phyloP scores from a whole-genome alignment of 2,329 filamentous ascomycete genomes.

The Colletotrichum eremochloae region DNA sequence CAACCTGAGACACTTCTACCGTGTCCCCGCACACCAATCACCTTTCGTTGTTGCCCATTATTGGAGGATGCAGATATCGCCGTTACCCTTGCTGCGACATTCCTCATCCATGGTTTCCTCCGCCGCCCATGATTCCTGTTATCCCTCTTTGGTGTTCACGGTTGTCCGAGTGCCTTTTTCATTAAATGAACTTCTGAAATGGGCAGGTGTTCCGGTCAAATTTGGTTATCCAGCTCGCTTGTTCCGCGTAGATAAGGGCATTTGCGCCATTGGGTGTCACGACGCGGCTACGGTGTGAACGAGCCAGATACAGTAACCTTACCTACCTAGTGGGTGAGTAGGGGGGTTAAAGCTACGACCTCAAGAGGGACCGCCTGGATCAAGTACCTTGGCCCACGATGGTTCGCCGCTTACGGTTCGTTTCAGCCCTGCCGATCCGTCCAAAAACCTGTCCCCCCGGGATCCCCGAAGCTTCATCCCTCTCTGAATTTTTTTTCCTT shows the following conservation, averaged over 20 bases:
- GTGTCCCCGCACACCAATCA: constrained; percentile 11
- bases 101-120: neutral
- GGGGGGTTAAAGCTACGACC: too few species aligned
- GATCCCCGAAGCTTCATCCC: neutral
- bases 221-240: neutral
- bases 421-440: constrained; percentile 39
- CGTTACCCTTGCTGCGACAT: constrained; percentile 23
- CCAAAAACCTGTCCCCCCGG: neutral
- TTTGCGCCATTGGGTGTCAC: neutral
- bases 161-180: constrained; percentile 16
- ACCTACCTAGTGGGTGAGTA: neutral
- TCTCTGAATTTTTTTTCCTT: neutral
- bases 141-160: constrained; percentile 3
- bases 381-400: neutral
- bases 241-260: constrained; percentile 10
- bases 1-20: constrained; percentile 31
- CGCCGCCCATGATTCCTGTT: neutral
- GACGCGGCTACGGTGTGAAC: neutral
- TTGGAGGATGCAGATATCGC: constrained; percentile 36
- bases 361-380: too few species aligned
- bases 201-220: neutral
- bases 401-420: constrained; percentile 20
- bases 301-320: neutral
- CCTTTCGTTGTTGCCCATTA: constrained; percentile 11
- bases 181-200: neutral